Conservation (phyloP, 139 green algal species). For the Coelastrella sp. region DNA sequence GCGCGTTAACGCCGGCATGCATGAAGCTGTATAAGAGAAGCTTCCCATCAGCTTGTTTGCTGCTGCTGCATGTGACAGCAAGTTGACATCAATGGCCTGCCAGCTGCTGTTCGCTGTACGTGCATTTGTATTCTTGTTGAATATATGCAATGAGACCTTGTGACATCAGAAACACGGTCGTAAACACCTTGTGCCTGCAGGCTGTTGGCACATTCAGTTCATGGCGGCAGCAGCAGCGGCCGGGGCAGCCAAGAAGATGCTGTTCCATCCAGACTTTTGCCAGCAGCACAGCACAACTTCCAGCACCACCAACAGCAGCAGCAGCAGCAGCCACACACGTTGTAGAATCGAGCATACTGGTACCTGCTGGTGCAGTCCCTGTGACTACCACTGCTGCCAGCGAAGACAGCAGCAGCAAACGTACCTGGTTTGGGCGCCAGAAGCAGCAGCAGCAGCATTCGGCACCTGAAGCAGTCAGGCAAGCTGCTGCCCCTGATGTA, state of each 20-base stretch:
- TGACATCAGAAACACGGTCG: too few species aligned
- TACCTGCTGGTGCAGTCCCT: neutral
- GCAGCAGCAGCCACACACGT: neutral
- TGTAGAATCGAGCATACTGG: neutral
- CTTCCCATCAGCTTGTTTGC: too few species aligned
- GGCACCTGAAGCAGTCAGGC: neutral
- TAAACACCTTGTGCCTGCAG: too few species aligned
- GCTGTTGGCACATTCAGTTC: neutral
- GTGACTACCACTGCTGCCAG: neutral
- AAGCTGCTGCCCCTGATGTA: neutral
- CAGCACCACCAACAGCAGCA: neutral
- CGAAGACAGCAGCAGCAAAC: neutral
- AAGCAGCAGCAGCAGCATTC: slow-evolving; percentile 11
- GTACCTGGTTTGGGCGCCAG: too few species aligned
- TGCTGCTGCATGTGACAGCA: too few species aligned
- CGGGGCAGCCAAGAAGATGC: neutral
- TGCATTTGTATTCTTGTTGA: too few species aligned
- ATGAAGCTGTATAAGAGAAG: too few species aligned
- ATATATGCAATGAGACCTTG: too few species aligned
- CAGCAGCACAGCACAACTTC: slow-evolving; percentile 5
- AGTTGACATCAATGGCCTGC: too few species aligned
- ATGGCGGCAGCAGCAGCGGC: slow-evolving; percentile 10
- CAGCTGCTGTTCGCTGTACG: too few species aligned
- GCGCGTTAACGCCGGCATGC: too few species aligned
- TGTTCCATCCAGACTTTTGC: neutral